A percentile compares a stretch with the other conserved stretches of the same genome.
These are phyloP conservation scores for Melampsora americana DNA, from an alignment of 1,284 basidiomycete species.

Conservation along the genomic window DNA sequence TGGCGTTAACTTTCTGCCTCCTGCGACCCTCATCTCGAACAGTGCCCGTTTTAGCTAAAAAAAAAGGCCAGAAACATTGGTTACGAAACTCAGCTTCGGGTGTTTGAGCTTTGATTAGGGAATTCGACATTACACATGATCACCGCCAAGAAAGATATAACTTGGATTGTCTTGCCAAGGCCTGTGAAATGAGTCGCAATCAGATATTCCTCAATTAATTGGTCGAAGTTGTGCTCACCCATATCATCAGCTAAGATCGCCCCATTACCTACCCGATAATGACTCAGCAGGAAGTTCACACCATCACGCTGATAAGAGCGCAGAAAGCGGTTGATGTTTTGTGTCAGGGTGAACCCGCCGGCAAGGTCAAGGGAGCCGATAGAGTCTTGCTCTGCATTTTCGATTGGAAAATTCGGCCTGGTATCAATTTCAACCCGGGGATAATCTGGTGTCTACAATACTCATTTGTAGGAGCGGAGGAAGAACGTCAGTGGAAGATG, in stretches of 20 bases:
- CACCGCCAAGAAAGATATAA: slow-evolving; percentile 35
- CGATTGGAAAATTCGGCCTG: slow-evolving; percentile 27
- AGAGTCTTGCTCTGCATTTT: slow-evolving; percentile 27
- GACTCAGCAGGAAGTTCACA: slow-evolving; percentile 38
- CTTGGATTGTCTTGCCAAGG: slow-evolving; percentile 43
- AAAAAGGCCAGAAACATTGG: background rate
- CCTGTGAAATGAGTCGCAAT: background rate
- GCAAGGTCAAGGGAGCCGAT: slow-evolving; percentile 9
- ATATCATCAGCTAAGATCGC: slow-evolving; percentile 39
- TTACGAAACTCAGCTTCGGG: background rate
- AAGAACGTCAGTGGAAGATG: background rate
- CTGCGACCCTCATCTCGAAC: slow-evolving; percentile 22
- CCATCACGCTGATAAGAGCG: slow-evolving; percentile 42
- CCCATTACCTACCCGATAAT: slow-evolving; percentile 21
- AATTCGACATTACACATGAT: slow-evolving; percentile 21
- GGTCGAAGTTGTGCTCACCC: slow-evolving; percentile 18
- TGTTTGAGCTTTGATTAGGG: background rate
- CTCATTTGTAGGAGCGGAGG: background rate
- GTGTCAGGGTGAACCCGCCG: slow-evolving; percentile 9
- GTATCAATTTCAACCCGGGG: slow-evolving; percentile 28
- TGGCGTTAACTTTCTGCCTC: slow-evolving; percentile 19
- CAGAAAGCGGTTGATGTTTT: slow-evolving; percentile 35
- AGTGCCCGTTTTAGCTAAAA: slow-evolving; percentile 22
- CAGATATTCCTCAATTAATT: background rate
- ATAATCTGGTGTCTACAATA: background rate